A percentile compares a stretch with the other conserved stretches of the same genome.
Evolutionary conservation across 1,139 yeast genomes (phyloP).

Genomic region (Lodderomyces metapsilosis): DNA sequence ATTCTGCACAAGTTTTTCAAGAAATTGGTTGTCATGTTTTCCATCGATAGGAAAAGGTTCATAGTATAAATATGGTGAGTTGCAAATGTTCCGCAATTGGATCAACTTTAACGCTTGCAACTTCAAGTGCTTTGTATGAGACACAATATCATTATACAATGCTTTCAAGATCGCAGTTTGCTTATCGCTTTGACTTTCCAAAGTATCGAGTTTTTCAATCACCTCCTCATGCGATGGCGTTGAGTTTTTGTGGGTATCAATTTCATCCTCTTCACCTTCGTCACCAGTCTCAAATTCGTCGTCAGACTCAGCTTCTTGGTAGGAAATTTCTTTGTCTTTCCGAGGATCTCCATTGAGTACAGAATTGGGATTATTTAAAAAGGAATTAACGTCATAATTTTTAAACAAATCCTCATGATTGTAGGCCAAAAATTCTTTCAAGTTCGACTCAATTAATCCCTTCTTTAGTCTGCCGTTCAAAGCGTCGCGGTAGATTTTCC

Average conservation of each 20-base stretch:
- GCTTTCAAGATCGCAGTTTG: constrained; percentile 18
- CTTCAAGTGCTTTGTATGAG: constrained; percentile 24
- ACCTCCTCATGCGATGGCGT: constrained; percentile 12
- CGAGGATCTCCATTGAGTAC: not conserved
- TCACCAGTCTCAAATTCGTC: constrained; percentile 15
- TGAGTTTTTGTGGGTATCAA: constrained; percentile 2
- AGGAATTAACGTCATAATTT: constrained; percentile 36
- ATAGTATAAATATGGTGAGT: constrained; percentile 80
- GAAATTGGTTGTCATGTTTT: constrained; percentile 23
- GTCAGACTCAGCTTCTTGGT: constrained; percentile 30
- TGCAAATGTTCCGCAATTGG: constrained; percentile 82
- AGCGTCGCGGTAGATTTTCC: constrained; percentile 60
- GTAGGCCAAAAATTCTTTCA: constrained; percentile 45
- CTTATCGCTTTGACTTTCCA: constrained; percentile 9
- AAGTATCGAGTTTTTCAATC: not conserved
- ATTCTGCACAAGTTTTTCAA: constrained; percentile 35
- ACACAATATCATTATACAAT: constrained; percentile 18
- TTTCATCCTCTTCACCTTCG: constrained; percentile 7
- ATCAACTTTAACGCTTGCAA: constrained; percentile 64
- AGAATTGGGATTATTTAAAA: constrained; percentile 25
- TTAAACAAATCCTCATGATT: constrained; percentile 25
- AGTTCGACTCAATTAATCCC: constrained; percentile 41
- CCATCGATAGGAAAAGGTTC: constrained; percentile 60
- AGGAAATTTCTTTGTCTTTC: constrained; percentile 2
- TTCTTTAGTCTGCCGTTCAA: constrained; percentile 44